Conservation (phyloP, 2,329 filamentous ascomycete species). For the Ambrosiella xylebori region DNA sequence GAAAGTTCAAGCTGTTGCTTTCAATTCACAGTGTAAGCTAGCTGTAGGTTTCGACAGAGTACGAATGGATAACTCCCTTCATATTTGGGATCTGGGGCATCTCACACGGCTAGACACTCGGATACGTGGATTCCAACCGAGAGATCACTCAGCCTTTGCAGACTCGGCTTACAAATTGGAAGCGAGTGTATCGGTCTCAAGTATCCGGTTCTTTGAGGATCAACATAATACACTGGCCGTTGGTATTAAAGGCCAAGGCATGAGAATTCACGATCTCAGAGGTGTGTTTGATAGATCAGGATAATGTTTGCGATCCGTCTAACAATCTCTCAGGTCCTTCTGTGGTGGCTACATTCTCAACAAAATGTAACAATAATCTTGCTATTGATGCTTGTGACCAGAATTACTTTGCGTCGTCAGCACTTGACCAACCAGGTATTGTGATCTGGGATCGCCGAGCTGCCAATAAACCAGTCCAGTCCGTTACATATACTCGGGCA, state of each 20-base stretch:
- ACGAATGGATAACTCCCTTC: constrained; percentile 64
- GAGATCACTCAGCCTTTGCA: constrained; percentile 23
- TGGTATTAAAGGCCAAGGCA: constrained; percentile 56
- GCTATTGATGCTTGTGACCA: constrained; percentile 64
- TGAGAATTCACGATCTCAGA: constrained; percentile 63
- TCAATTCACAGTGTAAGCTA: constrained; percentile 53
- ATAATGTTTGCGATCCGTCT: neutral
- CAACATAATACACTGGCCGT: constrained; percentile 59
- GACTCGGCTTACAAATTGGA: constrained; percentile 43
- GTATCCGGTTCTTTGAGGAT: constrained; percentile 65
- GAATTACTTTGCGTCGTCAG: constrained; percentile 72
- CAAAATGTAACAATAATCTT: constrained; percentile 52
- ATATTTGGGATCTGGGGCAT: constrained; percentile 64
- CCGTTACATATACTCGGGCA: constrained; percentile 36
- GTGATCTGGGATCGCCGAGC: constrained; percentile 64
- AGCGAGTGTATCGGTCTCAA: constrained; percentile 58
- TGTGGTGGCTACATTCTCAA: constrained; percentile 41
- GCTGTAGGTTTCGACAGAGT: constrained; percentile 69
- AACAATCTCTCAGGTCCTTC: constrained; percentile 27
- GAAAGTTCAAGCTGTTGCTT: constrained; percentile 66
- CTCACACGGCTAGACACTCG: constrained; percentile 32
- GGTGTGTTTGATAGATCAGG: constrained; percentile 28
- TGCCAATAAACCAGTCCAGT: constrained; percentile 34
- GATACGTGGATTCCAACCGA: constrained; percentile 27
- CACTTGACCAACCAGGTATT: constrained; percentile 54